Evolutionary conservation across 2,329 filamentous ascomycete genomes (phyloP), one percentile per base, ranked within the genome.

Genomic region (Penicillium sp.): DNA sequence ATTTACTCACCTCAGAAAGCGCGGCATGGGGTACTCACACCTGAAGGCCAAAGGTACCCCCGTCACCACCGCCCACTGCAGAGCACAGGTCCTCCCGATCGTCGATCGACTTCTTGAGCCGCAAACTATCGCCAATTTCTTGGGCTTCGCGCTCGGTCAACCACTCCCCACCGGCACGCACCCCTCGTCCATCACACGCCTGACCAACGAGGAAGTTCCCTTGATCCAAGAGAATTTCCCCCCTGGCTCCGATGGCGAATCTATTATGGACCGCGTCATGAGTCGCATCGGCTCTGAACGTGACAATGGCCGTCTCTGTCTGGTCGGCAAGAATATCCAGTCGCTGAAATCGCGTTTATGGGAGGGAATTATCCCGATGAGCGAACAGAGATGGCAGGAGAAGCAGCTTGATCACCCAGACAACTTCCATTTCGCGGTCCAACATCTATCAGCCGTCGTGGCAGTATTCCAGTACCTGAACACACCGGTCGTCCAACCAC

Each of bases 31-130:
- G n/a, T n/a, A n/a, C n/a, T n/a, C n/a, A n/a, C n/a, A n/a, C n/a
- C n/a, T n/a, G n/a, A n/a, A n/a, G n/a, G n/a, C n/a, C n/a, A n/a
- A n/a, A n/a, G n/a, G n/a, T 13, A 27, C 8, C 16, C 5, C 28
- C 4, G 17, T 46, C 18, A 48, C 35, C 5, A 18, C 30, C 7
- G 25, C 26, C 19, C 47, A 50, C 25, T 36, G 23, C 20, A 29
- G 43, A 16, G 38, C 35, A 3, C 47, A 50, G 15, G 46, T 35
- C 25, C 36, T 50, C 10, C 31, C 31, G 9, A 36, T 50, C 25
- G 57, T 59, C 23, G 57, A 59, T 50, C 53, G 50, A 11, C 26
- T 58, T n/a, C 32, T 60, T 19, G 56, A 58, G 28, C 50, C 52
- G 7, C 55, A 59, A 33, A 55, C 54, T 0, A 41, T 55, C 7